Percentiles rank a stretch among this genome's conserved stretches.
Evolutionary conservation across 2,329 filamentous ascomycete species (phyloP).

Genomic region (Sphaceloma murrayae): DNA sequence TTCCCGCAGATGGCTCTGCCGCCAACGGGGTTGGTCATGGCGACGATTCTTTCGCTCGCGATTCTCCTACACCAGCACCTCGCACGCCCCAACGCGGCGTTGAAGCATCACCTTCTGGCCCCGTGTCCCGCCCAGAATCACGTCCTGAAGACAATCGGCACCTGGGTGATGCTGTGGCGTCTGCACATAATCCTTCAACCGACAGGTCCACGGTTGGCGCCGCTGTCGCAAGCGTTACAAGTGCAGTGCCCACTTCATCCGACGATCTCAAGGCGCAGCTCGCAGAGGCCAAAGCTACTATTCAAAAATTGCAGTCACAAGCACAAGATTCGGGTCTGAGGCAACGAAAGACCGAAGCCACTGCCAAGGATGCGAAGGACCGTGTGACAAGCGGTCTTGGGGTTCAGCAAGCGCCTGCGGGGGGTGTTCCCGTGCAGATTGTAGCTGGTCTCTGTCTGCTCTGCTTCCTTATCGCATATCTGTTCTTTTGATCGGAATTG

Average conservation of each 20-base stretch:
- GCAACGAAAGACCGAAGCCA: constrained; percentile 59
- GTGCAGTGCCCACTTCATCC: constrained; percentile 37
- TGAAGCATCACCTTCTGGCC: constrained; percentile 25
- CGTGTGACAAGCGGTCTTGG: constrained; percentile 43
- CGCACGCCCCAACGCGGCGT: constrained; percentile 37
- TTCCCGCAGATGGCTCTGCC: constrained; percentile 49
- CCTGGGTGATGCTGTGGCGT: constrained; percentile 33
- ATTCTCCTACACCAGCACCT: constrained; percentile 45
- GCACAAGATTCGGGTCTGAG: constrained; percentile 59
- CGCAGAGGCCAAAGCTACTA: constrained; percentile 62
- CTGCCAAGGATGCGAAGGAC: constrained; percentile 43
- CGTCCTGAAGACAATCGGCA: constrained; percentile 33
- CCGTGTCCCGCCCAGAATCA: constrained; percentile 33
- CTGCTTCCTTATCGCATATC: constrained; percentile 88
- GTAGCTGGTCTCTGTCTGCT: constrained; percentile 75
- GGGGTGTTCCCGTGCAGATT: constrained; percentile 80
- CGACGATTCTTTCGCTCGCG: constrained; percentile 38
- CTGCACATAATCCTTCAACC: constrained; percentile 33
- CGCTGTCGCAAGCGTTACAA: constrained; percentile 43
- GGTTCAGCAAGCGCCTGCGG: constrained; percentile 43
- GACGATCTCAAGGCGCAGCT: constrained; percentile 66
- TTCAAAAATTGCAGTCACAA: constrained; percentile 57
- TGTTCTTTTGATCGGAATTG: constrained; percentile 66
- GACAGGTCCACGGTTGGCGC: constrained; percentile 32
- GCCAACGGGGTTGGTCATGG: constrained; percentile 25